These are phyloP conservation scores for Penicillium sp. DNA, from an alignment of 2,329 filamentous ascomycete species.

Conservation along the genomic window DNA sequence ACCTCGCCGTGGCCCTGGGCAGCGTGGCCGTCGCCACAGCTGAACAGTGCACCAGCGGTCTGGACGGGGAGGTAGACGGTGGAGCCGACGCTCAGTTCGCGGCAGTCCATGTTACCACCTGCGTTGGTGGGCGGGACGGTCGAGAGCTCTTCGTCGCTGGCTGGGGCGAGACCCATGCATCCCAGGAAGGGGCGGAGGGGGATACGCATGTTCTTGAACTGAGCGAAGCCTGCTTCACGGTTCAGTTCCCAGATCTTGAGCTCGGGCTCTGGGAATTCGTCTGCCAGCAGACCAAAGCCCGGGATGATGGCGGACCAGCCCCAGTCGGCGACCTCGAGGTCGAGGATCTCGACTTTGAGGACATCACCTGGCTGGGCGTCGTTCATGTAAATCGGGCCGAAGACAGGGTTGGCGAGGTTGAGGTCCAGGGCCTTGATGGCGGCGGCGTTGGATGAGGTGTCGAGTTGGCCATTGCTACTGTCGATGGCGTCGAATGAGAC, in stretches of 20 bases:
- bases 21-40: constrained; percentile 57
- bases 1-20: constrained; percentile 59
- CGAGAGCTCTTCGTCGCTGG: constrained; percentile 46
- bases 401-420: constrained; percentile 49
- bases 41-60: constrained; percentile 53
- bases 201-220: constrained; percentile 52
- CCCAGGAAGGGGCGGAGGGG: constrained; percentile 56
- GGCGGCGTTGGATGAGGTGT: constrained; percentile 42
- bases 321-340: constrained; percentile 48
- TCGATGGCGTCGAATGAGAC: constrained; percentile 54
- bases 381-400: constrained; percentile 54
- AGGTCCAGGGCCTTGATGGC: constrained; percentile 47
- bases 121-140: constrained; percentile 55
- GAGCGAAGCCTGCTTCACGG: constrained; percentile 40
- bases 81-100: constrained; percentile 50
- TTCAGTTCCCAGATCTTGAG: constrained; percentile 55
- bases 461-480: constrained; percentile 54
- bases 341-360: constrained; percentile 53
- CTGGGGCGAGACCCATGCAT: constrained; percentile 54
- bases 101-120: constrained; percentile 59
- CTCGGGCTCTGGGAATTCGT: constrained; percentile 48
- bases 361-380: constrained; percentile 55
- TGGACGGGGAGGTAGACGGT: constrained; percentile 54
- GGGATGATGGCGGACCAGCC: constrained; percentile 58
- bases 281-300: constrained; percentile 52